phyloP scores from a whole-genome alignment of 75 land plant genomes.

The Isoetes taiwanensis region DNA sequence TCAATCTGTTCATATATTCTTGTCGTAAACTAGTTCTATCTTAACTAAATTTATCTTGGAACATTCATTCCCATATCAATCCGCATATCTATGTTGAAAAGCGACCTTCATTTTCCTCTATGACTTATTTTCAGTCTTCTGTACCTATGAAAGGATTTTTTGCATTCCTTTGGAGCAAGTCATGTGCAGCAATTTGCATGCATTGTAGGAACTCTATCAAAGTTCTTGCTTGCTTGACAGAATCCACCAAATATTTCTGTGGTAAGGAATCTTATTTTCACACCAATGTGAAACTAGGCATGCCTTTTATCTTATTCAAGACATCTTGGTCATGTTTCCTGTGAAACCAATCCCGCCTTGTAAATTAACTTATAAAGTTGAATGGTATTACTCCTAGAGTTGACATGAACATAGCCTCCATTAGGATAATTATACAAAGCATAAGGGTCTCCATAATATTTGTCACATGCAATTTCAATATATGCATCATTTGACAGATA shows the following conservation, averaged over 20 bases:
- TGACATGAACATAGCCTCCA: not conserved
- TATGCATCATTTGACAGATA: not conserved
- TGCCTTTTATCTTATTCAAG: not conserved
- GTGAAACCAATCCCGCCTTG: not conserved
- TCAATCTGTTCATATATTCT: too few species aligned
- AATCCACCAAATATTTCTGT: not conserved
- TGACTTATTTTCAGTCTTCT: too few species aligned
- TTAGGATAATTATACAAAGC: not conserved
- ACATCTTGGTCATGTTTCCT: not conserved
- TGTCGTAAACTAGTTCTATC: too few species aligned
- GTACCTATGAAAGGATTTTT: too few species aligned
- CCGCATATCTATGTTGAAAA: too few species aligned
- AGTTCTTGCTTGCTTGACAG: not conserved
- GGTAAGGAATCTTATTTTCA: not conserved
- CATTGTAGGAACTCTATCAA: not conserved
- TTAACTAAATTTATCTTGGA: too few species aligned
- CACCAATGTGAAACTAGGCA: not conserved
- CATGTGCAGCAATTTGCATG: constrained; percentile 5
- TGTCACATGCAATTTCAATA: not conserved
- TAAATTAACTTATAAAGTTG: not conserved
- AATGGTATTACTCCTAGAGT: not conserved
- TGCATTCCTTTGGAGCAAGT: too few species aligned
- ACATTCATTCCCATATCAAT: too few species aligned
- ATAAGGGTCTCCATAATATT: too few species aligned
- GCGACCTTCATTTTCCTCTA: too few species aligned